phyloP scores from a whole-genome alignment of 2,329 filamentous ascomycete genomes.

The Cadophora luteo-olivacea region DNA sequence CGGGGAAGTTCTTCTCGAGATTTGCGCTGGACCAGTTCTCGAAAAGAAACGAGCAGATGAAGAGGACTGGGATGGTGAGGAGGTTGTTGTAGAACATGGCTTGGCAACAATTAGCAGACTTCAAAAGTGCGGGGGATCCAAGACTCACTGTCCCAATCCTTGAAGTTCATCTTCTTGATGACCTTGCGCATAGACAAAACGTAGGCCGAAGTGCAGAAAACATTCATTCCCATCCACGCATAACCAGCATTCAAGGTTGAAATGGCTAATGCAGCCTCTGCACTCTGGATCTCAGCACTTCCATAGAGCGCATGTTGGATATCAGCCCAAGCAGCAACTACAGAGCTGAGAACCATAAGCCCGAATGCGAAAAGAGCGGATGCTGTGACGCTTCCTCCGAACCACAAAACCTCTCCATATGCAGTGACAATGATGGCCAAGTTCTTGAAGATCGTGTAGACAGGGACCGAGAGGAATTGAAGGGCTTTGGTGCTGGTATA shows the following conservation, averaged over 20 bases:
- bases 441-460: conserved; percentile 99
- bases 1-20: conserved; percentile 85
- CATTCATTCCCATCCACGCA: conserved; percentile 97
- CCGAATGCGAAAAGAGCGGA: conserved; percentile 93
- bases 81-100: conserved; percentile 99
- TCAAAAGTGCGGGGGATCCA: not conserved
- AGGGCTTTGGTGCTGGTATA: conserved; percentile 97
- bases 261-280: conserved; percentile 74
- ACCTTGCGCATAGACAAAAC: conserved; percentile 95
- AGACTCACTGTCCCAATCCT: conserved; percentile 96
- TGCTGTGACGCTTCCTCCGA: conserved; percentile 87
- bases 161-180: conserved; percentile 99
- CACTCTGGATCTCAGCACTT: conserved; percentile 43
- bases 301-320: conserved; percentile 81
- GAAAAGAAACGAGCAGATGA: conserved; percentile 79
- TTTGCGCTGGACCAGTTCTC: conserved; percentile 95
- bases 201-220: conserved; percentile 90
- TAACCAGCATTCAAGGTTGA: conserved; percentile 94
- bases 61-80: conserved; percentile 89
- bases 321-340: conserved; percentile 97
- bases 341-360: conserved; percentile 92
- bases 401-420: conserved; percentile 98
- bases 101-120: conserved; percentile 51
- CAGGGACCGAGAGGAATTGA: conserved; percentile 94
- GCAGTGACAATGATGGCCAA: conserved; percentile 98